Evolutionary conservation across 306 rosid genomes (phyloP).

Genomic region (Comarum palustre): DNA sequence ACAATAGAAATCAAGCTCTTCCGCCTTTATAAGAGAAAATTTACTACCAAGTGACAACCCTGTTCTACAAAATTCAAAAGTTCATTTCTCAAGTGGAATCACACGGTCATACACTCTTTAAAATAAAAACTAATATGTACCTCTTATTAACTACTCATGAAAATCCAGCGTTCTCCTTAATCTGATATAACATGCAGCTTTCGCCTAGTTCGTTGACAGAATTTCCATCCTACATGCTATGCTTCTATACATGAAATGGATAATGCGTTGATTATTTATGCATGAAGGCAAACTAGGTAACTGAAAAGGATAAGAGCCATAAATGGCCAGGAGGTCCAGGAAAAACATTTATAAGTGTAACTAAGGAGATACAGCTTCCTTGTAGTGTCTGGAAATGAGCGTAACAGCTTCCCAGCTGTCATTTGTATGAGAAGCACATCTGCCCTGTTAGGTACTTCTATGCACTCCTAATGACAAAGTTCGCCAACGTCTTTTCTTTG

Average conservation of each 20-base stretch:
- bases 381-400: not conserved
- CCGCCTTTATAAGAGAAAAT: not conserved
- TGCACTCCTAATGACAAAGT: conserved; percentile 37
- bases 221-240: not conserved
- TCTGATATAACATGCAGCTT: not conserved
- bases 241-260: not conserved
- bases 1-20: no score
- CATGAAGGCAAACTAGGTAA: not conserved
- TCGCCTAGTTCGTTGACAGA: not conserved
- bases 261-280: conserved; percentile 8
- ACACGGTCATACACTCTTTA: conserved; percentile 1
- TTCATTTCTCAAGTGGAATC: not conserved
- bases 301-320: not conserved
- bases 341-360: not conserved
- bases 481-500: conserved; percentile 44
- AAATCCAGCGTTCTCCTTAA: not conserved
- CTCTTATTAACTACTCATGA: not conserved
- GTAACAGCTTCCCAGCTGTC: conserved; percentile 1
- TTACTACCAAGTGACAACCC: not conserved
- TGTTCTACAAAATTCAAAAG: not conserved
- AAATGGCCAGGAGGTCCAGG: not conserved
- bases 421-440: not conserved
- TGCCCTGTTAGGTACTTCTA: conserved; percentile 27
- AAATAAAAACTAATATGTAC: not conserved
- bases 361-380: not conserved